Evolutionary conservation across 2,329 filamentous ascomycete species (phyloP).

Genomic region (Phialemonium atrogriseum): DNA sequence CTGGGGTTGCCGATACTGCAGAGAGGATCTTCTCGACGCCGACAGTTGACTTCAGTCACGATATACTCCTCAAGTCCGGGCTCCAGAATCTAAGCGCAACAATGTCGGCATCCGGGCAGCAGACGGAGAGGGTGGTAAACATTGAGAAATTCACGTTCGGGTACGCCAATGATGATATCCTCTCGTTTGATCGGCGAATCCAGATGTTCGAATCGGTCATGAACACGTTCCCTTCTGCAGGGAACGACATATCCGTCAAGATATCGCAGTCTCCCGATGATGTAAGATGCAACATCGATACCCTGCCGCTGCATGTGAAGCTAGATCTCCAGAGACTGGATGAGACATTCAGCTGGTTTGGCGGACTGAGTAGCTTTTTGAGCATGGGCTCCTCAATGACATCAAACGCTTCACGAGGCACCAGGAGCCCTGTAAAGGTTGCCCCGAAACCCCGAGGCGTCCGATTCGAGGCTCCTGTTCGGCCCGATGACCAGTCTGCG

Average conservation of each 20-base stretch:
- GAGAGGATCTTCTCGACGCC: constrained; percentile 33
- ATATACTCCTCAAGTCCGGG: constrained; percentile 43
- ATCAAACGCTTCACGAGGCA: constrained; percentile 53
- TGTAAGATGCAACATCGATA: constrained; percentile 57
- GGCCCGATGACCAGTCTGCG: constrained; percentile 37
- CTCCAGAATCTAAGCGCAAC: constrained; percentile 34
- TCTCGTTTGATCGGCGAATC: constrained; percentile 51
- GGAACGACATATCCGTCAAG: constrained; percentile 49
- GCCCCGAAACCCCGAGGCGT: constrained; percentile 44
- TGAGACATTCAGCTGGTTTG: constrained; percentile 81
- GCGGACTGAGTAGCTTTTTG: constrained; percentile 82
- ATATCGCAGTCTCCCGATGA: constrained; percentile 35
- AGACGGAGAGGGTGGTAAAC: constrained; percentile 30
- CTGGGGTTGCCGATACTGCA: constrained; percentile 42
- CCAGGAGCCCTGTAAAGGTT: constrained; percentile 25
- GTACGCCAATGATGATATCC: constrained; percentile 52
- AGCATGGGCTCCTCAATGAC: constrained; percentile 81
- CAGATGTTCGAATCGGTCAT: constrained; percentile 52
- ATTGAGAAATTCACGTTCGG: constrained; percentile 54
- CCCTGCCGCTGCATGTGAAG: constrained; percentile 66
- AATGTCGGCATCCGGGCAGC: constrained; percentile 17
- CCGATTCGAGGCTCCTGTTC: constrained; percentile 46
- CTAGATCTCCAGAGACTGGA: constrained; percentile 76
- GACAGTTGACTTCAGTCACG: constrained; percentile 32
- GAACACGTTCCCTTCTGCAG: constrained; percentile 48